A percentile compares a stretch with the other conserved stretches of the same genome.
Evolutionary conservation across 176 grass and related monocot genomes (phyloP).

Genomic region (Carex cristatella): DNA sequence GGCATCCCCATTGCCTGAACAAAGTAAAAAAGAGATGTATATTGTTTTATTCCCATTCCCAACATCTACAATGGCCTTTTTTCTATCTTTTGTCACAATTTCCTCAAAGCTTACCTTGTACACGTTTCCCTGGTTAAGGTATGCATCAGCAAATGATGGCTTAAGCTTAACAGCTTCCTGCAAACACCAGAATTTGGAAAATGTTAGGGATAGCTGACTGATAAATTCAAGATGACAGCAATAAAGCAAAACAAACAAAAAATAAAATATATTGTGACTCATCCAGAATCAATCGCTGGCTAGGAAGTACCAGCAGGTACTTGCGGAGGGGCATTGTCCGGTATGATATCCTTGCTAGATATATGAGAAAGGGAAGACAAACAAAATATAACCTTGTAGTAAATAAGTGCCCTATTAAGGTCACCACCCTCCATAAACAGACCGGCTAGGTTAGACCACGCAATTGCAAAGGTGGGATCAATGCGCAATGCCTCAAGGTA

Average conservation of each 20-base stretch:
- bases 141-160: conserved; percentile 84
- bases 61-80: background rate
- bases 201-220: background rate
- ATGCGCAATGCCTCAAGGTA: conserved; percentile 77
- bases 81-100: conserved; percentile 15
- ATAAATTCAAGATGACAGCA: background rate
- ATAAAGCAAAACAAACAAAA: conserved; percentile 1
- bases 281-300: background rate
- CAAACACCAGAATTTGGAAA: conserved; percentile 21
- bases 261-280: background rate
- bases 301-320: background rate
- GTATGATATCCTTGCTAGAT: background rate
- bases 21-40: conserved; percentile 30
- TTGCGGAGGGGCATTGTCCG: background rate
- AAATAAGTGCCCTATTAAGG: conserved; percentile 64
- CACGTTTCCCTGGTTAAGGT: conserved; percentile 96
- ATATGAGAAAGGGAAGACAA: background rate
- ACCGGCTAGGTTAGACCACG: conserved; percentile 94
- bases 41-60: background rate
- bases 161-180: conserved; percentile 99
- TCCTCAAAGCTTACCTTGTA: conserved; percentile 58
- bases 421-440: conserved; percentile 94
- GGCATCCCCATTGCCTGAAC: conserved; percentile 79
- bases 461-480: conserved; percentile 92
- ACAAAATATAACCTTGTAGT: conserved; percentile 70